Base-by-base conservation (phyloP, 148 eudicot genomes). In the Talinum fruticosum region DNA sequence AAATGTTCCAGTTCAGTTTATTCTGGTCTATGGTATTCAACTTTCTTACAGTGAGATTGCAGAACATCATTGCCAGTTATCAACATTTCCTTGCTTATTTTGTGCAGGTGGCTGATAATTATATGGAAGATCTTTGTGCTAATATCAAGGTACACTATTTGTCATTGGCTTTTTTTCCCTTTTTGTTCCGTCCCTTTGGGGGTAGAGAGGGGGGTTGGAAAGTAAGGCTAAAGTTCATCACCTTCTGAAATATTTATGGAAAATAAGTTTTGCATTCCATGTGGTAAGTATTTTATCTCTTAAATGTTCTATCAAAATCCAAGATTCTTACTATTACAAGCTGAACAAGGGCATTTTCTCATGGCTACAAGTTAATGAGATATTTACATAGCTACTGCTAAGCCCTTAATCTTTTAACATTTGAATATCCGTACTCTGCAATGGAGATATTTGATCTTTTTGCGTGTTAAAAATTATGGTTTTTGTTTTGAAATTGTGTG, bases 81-180 rank as follows among this genome's bases (percentile, higher is more conserved):
- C 70, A 29, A 69, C 37, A 68, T 70, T 30, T 29, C 66, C 36
- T 8, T 49, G 33, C 14, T 69, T 76, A 65, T 62, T 47, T 15
- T 30, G 10, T 65, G 65, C 89, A 95, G 99, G 83, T 84, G 67
- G 77, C 86, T 66, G 93, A 85, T 62, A 87, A 84, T 62, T 86
- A 86, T 82, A 87, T 91, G 96, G 94, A 89, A 85, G 91, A 89
- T 53, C 85, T 90, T 32, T 89, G 88, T 81, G 80, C 91, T 80
- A 85, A 85, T 70, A 87, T 95, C 72, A 95, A 88, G 99, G 99
- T 69, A 35, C 70, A 65, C 24, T 38, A 1, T 80, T 37, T 61
- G 33, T 51, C 54, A 24, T 13, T 70, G 66, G 38, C 38, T 64
- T 47, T 76, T 47, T 19, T 8, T 45, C 47, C 47, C 47, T 41